A percentile compares a stretch with the other conserved stretches of the same genome.
Evolutionary conservation across 2,329 filamentous ascomycete species (phyloP).

Genomic region (Fusarium aywerte): DNA sequence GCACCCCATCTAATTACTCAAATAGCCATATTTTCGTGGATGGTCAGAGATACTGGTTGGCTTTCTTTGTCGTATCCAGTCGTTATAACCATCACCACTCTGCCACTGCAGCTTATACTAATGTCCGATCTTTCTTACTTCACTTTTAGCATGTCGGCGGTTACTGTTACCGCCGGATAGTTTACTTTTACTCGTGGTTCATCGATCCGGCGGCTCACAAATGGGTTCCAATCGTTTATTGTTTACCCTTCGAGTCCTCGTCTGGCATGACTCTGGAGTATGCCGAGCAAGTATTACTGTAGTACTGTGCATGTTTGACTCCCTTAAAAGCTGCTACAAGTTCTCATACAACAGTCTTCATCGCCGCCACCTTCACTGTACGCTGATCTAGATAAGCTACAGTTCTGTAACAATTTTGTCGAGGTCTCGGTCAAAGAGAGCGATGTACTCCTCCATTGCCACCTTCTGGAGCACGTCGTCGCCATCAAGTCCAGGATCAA

Average conservation of each 20-base stretch:
- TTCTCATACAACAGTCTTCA: background rate
- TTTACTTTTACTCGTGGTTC: background rate
- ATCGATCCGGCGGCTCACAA: background rate
- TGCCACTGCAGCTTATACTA: background rate
- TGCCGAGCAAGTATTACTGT: background rate
- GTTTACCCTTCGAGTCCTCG: background rate
- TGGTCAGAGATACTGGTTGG: too few relatives aligned
- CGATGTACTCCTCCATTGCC: slow-evolving; percentile 16
- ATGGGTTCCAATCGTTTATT: background rate
- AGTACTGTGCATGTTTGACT: background rate
- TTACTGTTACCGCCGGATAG: background rate
- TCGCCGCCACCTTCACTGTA: background rate
- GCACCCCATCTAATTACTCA: background rate
- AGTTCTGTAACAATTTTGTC: background rate
- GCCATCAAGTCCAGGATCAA: slow-evolving; percentile 7
- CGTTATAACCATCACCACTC: background rate
- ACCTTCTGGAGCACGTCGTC: slow-evolving; percentile 29
- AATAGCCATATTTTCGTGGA: background rate
- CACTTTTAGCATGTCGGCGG: background rate
- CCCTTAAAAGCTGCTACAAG: background rate
- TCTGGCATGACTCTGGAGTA: slow-evolving; percentile 7
- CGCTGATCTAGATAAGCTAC: background rate
- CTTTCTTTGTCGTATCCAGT: too few relatives aligned
- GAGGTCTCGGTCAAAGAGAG: slow-evolving; percentile 4
- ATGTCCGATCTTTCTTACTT: background rate